Conservation (phyloP, 73 alveolate genomes). For the Tetrahymena malaccensis region DNA sequence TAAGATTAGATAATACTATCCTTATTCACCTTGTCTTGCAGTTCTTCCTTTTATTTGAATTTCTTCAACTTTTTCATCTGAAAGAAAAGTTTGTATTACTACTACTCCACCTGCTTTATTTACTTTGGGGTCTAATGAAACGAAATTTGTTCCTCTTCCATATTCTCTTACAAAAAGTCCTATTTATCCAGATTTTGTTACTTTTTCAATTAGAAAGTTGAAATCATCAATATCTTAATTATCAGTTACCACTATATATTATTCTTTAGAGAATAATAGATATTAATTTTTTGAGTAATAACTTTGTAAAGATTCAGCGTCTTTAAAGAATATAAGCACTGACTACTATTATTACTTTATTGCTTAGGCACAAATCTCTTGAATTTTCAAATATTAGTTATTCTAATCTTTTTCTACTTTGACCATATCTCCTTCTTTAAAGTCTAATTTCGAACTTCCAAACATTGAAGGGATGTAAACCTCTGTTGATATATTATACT, state of each 20-base stretch:
- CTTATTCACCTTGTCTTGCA: not conserved
- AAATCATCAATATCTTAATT: not conserved
- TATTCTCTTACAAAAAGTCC: not conserved
- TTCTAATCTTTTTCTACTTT: not conserved
- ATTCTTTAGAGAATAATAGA: not conserved
- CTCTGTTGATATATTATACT: not conserved
- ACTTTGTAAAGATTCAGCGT: no score
- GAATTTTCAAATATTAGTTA: not conserved
- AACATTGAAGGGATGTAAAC: not conserved
- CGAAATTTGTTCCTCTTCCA: not conserved
- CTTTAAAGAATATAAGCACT: not conserved
- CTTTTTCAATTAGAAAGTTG: not conserved
- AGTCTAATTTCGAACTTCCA: not conserved
- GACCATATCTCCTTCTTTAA: not conserved
- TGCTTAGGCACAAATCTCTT: not conserved
- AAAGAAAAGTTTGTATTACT: not conserved
- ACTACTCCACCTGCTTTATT: not conserved
- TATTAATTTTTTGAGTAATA: no score
- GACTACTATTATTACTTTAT: not conserved
- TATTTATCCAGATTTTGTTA: not conserved
- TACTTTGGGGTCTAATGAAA: not conserved
- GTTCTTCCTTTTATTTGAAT: not conserved
- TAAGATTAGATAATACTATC: not conserved
- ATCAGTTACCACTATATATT: not conserved
- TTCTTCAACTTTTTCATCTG: not conserved